Evolutionary conservation across 768 basidiomycete species (phyloP).

Genomic region (Nidula microcarpa): DNA sequence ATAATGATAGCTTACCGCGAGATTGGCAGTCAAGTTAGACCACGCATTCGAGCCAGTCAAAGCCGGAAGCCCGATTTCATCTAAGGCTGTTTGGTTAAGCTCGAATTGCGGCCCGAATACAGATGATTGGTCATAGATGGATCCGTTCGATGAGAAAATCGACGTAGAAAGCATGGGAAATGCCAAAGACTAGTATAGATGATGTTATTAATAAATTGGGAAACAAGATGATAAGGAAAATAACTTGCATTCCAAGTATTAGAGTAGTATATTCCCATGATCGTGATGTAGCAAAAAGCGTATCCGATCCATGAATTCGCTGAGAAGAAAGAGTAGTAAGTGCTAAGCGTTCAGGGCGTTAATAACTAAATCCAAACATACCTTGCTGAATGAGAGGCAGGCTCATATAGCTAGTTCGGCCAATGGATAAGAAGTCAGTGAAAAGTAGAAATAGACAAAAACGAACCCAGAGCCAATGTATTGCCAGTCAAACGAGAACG

Average conservation of each 20-base stretch:
- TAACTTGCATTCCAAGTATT: conserved; percentile 54
- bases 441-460: neutral
- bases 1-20: conserved; percentile 30
- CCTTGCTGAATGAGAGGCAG: conserved; percentile 55
- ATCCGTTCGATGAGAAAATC: conserved; percentile 53
- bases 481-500: conserved; percentile 68
- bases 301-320: conserved; percentile 59
- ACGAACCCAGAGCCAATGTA: conserved; percentile 48
- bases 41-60: conserved; percentile 53
- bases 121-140: conserved; percentile 47
- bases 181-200: conserved; percentile 32
- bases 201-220: neutral
- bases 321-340: conserved; percentile 10
- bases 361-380: conserved; percentile 10
- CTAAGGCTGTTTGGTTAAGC: conserved; percentile 52
- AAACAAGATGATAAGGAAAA: too few relatives aligned
- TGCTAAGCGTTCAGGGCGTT: too few relatives aligned
- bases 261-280: conserved; percentile 58
- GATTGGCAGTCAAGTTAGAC: conserved; percentile 43
- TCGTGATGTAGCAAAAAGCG: conserved; percentile 45
- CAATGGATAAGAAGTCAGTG: conserved; percentile 1
- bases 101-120: conserved; percentile 50
- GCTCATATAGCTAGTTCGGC: conserved; percentile 37
- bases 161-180: conserved; percentile 63
- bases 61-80: conserved; percentile 44